These are phyloP conservation scores for Xylariaceae sp. DNA, from an alignment of 2,329 filamentous ascomycete genomes.

Conservation along the genomic window DNA sequence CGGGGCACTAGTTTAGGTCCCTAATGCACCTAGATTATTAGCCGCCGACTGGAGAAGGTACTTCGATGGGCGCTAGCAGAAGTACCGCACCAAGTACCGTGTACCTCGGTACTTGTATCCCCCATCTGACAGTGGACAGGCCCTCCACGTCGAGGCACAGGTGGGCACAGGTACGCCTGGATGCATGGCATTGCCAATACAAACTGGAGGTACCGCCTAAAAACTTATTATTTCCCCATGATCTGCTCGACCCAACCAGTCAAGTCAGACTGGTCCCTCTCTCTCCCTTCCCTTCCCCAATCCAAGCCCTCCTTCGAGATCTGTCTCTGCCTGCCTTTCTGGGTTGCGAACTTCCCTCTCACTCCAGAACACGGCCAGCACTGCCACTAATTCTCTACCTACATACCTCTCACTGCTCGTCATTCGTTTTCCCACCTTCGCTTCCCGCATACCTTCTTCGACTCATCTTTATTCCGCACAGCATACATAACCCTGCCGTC, in stretches of 20 bases:
- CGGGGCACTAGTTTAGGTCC: background rate
- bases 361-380: constrained; percentile 15
- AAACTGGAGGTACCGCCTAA: background rate
- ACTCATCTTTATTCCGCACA: background rate
- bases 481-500: background rate
- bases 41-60: background rate
- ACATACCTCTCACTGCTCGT: constrained; percentile 18
- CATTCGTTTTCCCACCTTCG: constrained; percentile 25
- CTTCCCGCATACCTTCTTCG: constrained; percentile 5
- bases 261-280: background rate
- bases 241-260: background rate
- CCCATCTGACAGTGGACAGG: too few relatives aligned
- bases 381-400: constrained; percentile 14
- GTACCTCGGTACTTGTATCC: background rate
- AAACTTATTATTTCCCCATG: background rate
- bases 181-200: background rate
- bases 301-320: background rate
- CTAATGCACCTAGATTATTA: background rate
- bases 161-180: too few relatives aligned
- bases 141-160: too few relatives aligned
- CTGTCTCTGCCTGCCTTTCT: background rate
- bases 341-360: constrained; percentile 10
- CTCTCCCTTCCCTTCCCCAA: background rate
- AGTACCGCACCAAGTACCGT: background rate
- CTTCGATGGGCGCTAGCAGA: background rate